Base-by-base conservation (phyloP, 208 protist species). In the Trypanosoma rangeli region DNA sequence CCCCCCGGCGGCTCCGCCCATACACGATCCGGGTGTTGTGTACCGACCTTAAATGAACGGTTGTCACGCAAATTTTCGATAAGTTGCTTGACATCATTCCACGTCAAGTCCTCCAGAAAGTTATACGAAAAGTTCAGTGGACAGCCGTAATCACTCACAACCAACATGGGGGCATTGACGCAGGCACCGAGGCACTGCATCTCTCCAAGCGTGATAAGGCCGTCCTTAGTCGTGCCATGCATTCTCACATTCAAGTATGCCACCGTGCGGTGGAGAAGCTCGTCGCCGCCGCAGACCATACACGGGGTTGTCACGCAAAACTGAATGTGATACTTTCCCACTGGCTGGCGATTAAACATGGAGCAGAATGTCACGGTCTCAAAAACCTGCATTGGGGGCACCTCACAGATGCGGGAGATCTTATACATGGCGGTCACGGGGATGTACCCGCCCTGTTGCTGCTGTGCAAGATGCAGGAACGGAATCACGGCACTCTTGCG, bases 111-210 rank as follows among this genome's bases (percentile, higher is more conserved):
- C 80, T 97, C 92, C 37, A 94, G 70, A 73, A 85, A 95, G 70
- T 97, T 90, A 64, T 97, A 97, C 4, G 82, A 80, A 68, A 94
- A 97, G 61, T 94, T 55, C n/a, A 90, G 92, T 7, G 92, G 87
- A 49, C 87, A 83, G 76, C 83, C 93, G 82, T 97, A 98, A 79
- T 98, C 94, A 64, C 80, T 93, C 52, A 98, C 86, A 13, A 95
- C 91, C 39, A 98, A 74, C 94, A 98, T 98, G 33, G 94, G 94
- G 22, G 94, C 94, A 54, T 98, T 97, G 52, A 97, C 93, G 69
- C 94, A 98, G 31, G 86, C 87, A n/a, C 94, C 94, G 28, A 98
- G 92, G 72, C 94, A 98, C 82, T 98, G 89, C 91, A 97, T 97
- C 89, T 98, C 92, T 8, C 92, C 89, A n/a, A 98, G 55, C 13